Conservation (phyloP, 768 basidiomycete genomes). For the Collybia nuda region DNA sequence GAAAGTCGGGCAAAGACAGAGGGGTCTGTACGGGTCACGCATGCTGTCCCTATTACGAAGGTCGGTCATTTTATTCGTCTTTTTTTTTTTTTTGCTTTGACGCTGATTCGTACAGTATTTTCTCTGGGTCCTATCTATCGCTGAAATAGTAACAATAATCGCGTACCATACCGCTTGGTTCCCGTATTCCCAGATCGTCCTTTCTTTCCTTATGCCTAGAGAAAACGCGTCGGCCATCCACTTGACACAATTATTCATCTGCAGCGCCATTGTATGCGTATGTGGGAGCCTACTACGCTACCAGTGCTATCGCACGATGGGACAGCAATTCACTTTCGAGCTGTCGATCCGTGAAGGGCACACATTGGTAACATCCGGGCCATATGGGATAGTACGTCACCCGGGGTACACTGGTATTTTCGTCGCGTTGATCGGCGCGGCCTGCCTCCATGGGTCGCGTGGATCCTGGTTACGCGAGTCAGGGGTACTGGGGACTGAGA, state of each 20-base stretch:
- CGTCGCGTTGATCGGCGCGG: conserved; percentile 11
- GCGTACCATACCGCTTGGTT: background rate
- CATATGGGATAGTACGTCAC: conserved; percentile 27
- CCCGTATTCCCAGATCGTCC: background rate
- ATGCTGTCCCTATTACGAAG: conserved; percentile 1
- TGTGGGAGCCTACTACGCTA: conserved; percentile 17
- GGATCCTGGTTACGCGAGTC: conserved; percentile 15
- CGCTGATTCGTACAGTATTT: background rate
- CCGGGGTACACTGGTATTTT: conserved; percentile 23
- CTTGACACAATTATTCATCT: background rate
- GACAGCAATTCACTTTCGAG: conserved; percentile 25
- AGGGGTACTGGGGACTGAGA: conserved; percentile 9
- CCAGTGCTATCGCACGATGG: conserved; percentile 22
- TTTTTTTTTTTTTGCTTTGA: background rate
- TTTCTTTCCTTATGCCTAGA: background rate
- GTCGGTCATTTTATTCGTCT: background rate
- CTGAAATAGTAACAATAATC: background rate
- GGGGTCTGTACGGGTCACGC: background rate
- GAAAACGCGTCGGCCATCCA: background rate
- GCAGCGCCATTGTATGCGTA: background rate
- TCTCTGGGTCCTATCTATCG: background rate
- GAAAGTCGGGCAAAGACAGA: background rate
- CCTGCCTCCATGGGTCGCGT: conserved; percentile 3
- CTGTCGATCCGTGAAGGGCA: conserved; percentile 20
- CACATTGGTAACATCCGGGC: conserved; percentile 24